Evolutionary conservation across 2,329 filamentous ascomycete species (phyloP).

Genomic region (Trichoderma aggressivum): DNA sequence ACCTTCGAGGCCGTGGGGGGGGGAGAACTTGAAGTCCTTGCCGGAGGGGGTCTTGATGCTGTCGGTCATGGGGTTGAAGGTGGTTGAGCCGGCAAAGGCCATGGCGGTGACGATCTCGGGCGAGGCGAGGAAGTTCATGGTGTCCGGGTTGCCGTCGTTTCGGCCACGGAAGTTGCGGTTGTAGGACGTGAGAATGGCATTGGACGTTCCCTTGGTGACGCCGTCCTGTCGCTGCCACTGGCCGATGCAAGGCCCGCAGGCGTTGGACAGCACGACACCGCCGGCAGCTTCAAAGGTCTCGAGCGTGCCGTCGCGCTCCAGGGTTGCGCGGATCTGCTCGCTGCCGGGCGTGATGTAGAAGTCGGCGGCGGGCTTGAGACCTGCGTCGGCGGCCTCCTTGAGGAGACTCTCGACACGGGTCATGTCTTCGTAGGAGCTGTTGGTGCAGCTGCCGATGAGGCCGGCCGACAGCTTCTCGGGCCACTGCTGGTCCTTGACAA

Average conservation of each 20-base stretch:
- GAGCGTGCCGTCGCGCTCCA: slow-evolving; percentile 84
- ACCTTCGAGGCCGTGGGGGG: slow-evolving; percentile 68
- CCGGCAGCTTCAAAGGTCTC: slow-evolving; percentile 82
- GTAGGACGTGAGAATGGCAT: slow-evolving; percentile 95
- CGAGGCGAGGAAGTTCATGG: slow-evolving; percentile 98
- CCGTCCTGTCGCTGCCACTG: slow-evolving; percentile 93
- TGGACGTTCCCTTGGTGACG: slow-evolving; percentile 76
- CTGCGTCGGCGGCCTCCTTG: slow-evolving; percentile 85
- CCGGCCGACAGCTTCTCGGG: slow-evolving; percentile 87
- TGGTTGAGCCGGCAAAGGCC: slow-evolving; percentile 86
- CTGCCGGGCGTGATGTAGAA: slow-evolving; percentile 97
- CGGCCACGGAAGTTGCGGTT: slow-evolving; percentile 98
- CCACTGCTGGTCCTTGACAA: slow-evolving; percentile 82
- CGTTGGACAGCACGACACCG: slow-evolving; percentile 87
- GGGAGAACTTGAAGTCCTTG: slow-evolving; percentile 77
- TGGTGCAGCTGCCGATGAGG: slow-evolving; percentile 96
- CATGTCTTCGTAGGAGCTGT: slow-evolving; percentile 99
- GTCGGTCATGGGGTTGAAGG: slow-evolving; percentile 95
- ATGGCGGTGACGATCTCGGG: slow-evolving; percentile 96
- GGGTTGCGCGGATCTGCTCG: slow-evolving; percentile 92
- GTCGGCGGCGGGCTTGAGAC: slow-evolving; percentile 80
- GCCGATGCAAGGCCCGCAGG: slow-evolving; percentile 89
- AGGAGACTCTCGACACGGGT: slow-evolving; percentile 89
- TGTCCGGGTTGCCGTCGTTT: slow-evolving; percentile 93
- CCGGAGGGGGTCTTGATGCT: slow-evolving; percentile 75